Evolutionary conservation across 2,329 filamentous ascomycete genomes (phyloP), one percentile per base, ranked within the genome.

Genomic region (Sporothrix globosa): DNA sequence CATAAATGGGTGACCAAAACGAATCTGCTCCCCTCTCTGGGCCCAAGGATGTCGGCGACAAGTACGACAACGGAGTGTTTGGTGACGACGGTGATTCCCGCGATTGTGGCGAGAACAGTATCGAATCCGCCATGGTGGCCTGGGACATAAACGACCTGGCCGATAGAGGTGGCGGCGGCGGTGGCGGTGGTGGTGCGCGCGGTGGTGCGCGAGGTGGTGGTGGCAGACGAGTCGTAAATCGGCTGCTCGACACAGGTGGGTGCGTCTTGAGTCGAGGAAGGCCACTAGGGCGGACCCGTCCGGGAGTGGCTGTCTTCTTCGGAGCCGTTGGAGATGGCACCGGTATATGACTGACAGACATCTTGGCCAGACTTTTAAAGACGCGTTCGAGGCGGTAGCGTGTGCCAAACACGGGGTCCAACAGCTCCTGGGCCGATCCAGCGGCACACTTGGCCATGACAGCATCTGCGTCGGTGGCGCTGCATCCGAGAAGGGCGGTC

Each of bases 361-460:
- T 27, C 70, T 72, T 69, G 50, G 66, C 70, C 41, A 79, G 67
- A 63, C 73, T 75, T 9, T 76, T 69, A 41, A 79, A 75, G 19
- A 80, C 77, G 46, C 79, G 71, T 71, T 77, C 77, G 3, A 80
- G 71, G 11, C 77, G 60, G 53, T 73, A 77, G 11, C 75, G 61
- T 2, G 77, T 76, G 2, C 77, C 78, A 67, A 75, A 78, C 1
- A 79, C 76, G 0, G 77, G 77, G 17, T 75, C 74, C 17, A 79
- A 67, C 39, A 79, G 66, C 3, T 46, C 71, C 0, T 53, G 72
- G 11, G 75, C 74, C 2, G 72, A 67, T 1, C 72, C 73, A 5
- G 52, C 17, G 19, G 41, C 65, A 34, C 76, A 75, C 10, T 56
- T 69, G 2, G 67, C 70, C 0, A 79, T 30, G 9, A 79, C 73